Evolutionary conservation across 2,329 filamentous ascomycete genomes (phyloP), one percentile per base, ranked within the genome.

Genomic region (Neopestalotiopsis rosae): DNA sequence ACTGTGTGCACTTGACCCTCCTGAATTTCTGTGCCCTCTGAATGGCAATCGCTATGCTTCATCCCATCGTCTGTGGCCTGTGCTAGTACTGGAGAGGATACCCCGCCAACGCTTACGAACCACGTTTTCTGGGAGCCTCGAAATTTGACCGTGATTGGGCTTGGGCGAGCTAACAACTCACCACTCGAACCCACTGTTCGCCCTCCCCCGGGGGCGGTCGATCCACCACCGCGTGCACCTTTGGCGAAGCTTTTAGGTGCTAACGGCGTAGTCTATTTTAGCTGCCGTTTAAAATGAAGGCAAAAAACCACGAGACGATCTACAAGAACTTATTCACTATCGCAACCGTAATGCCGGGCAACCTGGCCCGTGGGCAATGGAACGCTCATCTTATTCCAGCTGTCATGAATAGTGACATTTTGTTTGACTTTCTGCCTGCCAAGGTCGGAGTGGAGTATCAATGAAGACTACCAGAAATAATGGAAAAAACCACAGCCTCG

Each of bases 261-360:
- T 52, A 52, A 52, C 45, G n/a, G 45, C 45, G 45, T 20, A 52
- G 45, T 17, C 45, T 52, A 52, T 52, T 52, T 52, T 52, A 52
- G 45, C n/a, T 52, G 45, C 45, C 45, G 45, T 52, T 17, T 52
- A n/a, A 52, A 52, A 52, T 52, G 45, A 52, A 4, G 45, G 34
- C 34, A 38, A 38, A 10, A 28, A 52, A 20, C 45, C 45, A 52
- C 45, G 45, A 52, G 45, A 52, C 45, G 45, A 52, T 52, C 45
- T 52, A 52, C 45, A 52, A 20, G 17, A 52, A 52, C n/a, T 28
- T n/a, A 52, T 52, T 38, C 34, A 52, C n/a, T 52, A 52, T 20
- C 45, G n/a, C n/a, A 52, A 52, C 14, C 45, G 14, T 6, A 20
- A 52, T 52, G 45, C 45, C 45, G 45, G 42, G 17, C 45, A 52